phyloP scores from a whole-genome alignment of 1,284 basidiomycete genomes.

The Boletellus deceptivus region DNA sequence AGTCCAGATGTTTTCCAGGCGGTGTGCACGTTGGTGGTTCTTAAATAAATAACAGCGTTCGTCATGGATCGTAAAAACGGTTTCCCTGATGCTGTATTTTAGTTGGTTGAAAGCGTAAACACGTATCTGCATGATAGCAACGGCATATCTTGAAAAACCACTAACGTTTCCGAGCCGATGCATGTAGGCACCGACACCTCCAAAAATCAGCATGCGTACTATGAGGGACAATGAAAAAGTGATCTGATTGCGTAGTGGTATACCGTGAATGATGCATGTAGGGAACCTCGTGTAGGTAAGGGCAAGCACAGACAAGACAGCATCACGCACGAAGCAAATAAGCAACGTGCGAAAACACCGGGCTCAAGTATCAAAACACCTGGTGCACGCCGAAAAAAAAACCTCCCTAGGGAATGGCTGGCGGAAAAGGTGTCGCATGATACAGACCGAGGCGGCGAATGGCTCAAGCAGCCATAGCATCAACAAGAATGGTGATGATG shows the following conservation, averaged over 20 bases:
- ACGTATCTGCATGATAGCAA: background rate
- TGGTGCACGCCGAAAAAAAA: constrained; percentile 2
- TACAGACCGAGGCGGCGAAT: constrained; percentile 8
- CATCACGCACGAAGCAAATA: background rate
- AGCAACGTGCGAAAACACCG: constrained; percentile 4
- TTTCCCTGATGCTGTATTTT: background rate
- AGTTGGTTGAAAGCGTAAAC: background rate
- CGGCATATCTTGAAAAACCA: background rate
- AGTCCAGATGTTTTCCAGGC: constrained; percentile 1
- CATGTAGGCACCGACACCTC: background rate
- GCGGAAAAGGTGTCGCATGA: constrained; percentile 4
- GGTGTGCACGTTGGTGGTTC: constrained; percentile 11
- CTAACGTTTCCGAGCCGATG: constrained; percentile 9
- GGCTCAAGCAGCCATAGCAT: constrained; percentile 45
- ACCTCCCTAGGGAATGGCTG: constrained; percentile 2
- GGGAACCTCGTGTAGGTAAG: constrained; percentile 1
- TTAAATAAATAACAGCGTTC: constrained; percentile 5
- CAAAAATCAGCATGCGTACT: background rate
- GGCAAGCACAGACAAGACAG: background rate
- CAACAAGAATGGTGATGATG: constrained; percentile 71
- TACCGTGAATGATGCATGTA: background rate
- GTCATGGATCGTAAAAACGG: background rate
- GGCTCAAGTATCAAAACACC: constrained; percentile 4
- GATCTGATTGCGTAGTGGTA: background rate
- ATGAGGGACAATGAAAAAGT: background rate